Percentiles rank a stretch among this genome's conserved stretches.
Conservation (phyloP, 176 grass and related monocot genomes). For the Bromus sterilis region DNA sequence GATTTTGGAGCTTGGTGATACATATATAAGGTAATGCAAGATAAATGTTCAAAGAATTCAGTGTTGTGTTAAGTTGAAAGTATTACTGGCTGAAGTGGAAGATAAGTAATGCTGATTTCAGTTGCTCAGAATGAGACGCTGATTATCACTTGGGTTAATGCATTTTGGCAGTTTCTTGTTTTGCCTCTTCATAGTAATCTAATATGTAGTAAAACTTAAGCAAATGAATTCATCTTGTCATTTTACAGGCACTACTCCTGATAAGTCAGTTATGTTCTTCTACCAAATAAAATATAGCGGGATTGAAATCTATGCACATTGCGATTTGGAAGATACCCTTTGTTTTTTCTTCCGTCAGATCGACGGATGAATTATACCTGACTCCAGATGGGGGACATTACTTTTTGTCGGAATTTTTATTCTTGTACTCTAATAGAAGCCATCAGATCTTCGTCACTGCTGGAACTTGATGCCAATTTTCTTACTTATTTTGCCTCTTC, state of each 20-base stretch:
- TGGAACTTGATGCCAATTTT: conserved; percentile 3
- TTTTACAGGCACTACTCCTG: neutral
- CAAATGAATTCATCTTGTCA: neutral
- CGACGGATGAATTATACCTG: conserved; percentile 6
- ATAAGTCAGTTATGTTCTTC: neutral
- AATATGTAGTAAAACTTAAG: neutral
- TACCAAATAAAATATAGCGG: neutral
- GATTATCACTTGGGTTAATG: neutral
- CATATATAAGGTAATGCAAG: neutral
- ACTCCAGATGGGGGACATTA: neutral
- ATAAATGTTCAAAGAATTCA: neutral
- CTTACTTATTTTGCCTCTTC: neutral
- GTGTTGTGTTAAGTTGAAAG: neutral
- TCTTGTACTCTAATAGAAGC: conserved; percentile 37
- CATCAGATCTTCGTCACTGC: conserved; percentile 11
- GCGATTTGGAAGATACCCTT: conserved; percentile 1
- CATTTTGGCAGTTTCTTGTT: neutral
- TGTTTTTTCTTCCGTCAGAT: conserved; percentile 18
- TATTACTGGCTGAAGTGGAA: neutral
- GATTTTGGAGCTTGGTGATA: neutral
- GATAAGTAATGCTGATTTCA: neutral
- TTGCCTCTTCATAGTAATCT: neutral
- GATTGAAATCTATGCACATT: conserved; percentile 23
- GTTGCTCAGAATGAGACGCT: neutral
- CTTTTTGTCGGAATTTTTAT: conserved; percentile 16